Percentiles rank a stretch among this genome's conserved stretches.
These are phyloP conservation scores for Didymella segeticola DNA, from an alignment of 2,329 filamentous ascomycete species.

Conservation along the genomic window DNA sequence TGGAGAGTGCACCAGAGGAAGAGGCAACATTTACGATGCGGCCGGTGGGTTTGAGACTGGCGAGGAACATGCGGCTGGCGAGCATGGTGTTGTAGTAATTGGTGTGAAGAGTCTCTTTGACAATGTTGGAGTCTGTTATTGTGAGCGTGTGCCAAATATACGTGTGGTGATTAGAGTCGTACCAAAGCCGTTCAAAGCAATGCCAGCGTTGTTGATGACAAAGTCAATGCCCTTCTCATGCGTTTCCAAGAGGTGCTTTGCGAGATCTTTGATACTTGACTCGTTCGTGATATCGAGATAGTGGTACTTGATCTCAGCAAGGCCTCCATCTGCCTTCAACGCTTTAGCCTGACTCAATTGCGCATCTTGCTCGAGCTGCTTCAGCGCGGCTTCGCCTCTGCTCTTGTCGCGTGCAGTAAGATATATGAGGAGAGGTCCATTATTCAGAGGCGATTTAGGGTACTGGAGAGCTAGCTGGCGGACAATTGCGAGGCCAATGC, in stretches of 20 bases:
- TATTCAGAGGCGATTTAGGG: slow-evolving; percentile 56
- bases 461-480: slow-evolving; percentile 62
- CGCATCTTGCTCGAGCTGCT: slow-evolving; percentile 52
- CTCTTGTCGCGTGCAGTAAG: slow-evolving; percentile 59
- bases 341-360: slow-evolving; percentile 57
- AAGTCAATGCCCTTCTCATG: slow-evolving; percentile 60
- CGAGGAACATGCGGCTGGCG: slow-evolving; percentile 54
- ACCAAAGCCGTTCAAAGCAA: slow-evolving; percentile 57
- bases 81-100: slow-evolving; percentile 63
- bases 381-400: slow-evolving; percentile 57
- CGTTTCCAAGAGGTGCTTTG: slow-evolving; percentile 50
- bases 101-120: slow-evolving; percentile 56
- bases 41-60: slow-evolving; percentile 53
- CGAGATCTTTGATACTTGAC: slow-evolving; percentile 54
- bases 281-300: slow-evolving; percentile 57
- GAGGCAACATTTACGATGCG: slow-evolving; percentile 59
- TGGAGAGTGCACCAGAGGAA: slow-evolving; percentile 53
- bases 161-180: background rate
- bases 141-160: background rate
- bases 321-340: slow-evolving; percentile 43
- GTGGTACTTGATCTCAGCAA: slow-evolving; percentile 57
- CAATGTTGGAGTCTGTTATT: slow-evolving; percentile 52
- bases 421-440: slow-evolving; percentile 60
- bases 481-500: slow-evolving; percentile 59
- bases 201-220: slow-evolving; percentile 62